Evolutionary conservation across 257 asterid genomes (phyloP).

Genomic region (Cinchona pubescens): DNA sequence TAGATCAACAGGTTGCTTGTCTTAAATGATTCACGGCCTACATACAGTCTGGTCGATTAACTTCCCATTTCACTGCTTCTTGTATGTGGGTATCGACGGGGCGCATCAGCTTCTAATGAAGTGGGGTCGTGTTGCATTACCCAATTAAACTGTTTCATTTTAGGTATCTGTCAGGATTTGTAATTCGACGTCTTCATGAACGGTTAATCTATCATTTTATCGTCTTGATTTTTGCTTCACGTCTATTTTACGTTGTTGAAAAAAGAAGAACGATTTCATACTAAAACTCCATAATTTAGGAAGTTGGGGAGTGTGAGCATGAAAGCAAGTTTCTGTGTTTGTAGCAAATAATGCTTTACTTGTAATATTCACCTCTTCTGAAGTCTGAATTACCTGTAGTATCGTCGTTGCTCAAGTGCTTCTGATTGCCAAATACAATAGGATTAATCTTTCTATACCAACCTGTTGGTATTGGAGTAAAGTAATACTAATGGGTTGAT

Average conservation of each 20-base stretch:
- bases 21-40: not conserved
- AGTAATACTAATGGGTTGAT: too few species aligned
- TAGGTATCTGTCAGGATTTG: not conserved
- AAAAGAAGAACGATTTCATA: not conserved
- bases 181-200: not conserved
- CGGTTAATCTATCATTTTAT: not conserved
- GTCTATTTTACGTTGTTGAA: not conserved
- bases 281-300: not conserved
- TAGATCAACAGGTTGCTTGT: slow-evolving; percentile 9
- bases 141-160: not conserved
- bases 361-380: not conserved
- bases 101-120: not conserved
- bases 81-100: not conserved
- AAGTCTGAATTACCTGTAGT: not conserved
- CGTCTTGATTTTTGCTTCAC: too few species aligned
- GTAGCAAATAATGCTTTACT: not conserved
- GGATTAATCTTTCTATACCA: too few species aligned
- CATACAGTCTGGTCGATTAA: slow-evolving; percentile 6
- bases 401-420: not conserved
- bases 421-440: too few species aligned
- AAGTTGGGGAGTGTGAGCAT: not conserved
- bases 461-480: too few species aligned
- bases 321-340: not conserved
- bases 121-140: not conserved
- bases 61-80: not conserved